phyloP scores from a whole-genome alignment of 1,139 yeast species.

The Meyerozyma elateridarum region DNA sequence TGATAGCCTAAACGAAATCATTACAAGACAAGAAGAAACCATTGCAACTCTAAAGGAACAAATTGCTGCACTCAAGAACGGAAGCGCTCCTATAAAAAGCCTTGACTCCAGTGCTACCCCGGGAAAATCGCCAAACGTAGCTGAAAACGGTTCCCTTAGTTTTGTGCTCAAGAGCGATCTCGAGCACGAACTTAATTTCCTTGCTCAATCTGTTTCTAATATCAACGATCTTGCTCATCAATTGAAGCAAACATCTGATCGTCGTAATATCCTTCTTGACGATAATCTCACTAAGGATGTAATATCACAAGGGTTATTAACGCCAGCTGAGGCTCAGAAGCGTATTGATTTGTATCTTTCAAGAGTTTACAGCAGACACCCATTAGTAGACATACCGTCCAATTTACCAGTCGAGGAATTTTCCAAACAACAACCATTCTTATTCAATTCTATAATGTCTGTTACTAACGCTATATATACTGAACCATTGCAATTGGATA shows the following conservation, averaged over 20 bases:
- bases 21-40: constrained; percentile 3
- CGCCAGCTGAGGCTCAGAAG: constrained; percentile 45
- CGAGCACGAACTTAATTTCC: constrained; percentile 34
- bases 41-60: constrained; percentile 5
- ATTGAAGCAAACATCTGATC: constrained; percentile 31
- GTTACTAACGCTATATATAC: constrained; percentile 45
- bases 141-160: constrained; percentile 21
- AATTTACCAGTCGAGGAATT: constrained; percentile 43
- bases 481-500: constrained; percentile 27
- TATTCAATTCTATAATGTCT: constrained; percentile 64
- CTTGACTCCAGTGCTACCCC: not conserved
- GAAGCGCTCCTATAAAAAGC: no score
- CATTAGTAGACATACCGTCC: constrained; percentile 50
- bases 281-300: constrained; percentile 32
- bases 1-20: not conserved
- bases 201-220: constrained; percentile 21
- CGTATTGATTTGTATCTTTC: constrained; percentile 41
- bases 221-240: constrained; percentile 37
- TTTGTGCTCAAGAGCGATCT: constrained; percentile 30
- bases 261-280: constrained; percentile 30
- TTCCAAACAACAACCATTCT: constrained; percentile 48
- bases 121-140: not conserved
- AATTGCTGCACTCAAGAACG: not conserved
- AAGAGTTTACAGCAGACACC: constrained; percentile 38
- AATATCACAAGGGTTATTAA: constrained; percentile 42